These are phyloP conservation scores for Phalaenopsis hybrid DNA, from an alignment of 116 monocot genomes.

Conservation along the genomic window DNA sequence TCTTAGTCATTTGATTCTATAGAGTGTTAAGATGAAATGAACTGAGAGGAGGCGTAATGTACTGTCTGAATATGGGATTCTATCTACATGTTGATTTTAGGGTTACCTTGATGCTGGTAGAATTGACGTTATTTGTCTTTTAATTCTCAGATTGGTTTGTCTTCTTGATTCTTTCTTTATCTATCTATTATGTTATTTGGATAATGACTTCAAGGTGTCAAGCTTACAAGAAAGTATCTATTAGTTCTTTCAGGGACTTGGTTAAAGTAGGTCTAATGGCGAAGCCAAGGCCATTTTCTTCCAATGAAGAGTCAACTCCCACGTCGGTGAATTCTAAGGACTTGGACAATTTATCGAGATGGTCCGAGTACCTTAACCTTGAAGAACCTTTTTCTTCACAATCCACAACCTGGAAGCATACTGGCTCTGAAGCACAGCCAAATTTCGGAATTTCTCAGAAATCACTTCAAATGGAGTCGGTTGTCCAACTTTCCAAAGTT, in stretches of 20 bases:
- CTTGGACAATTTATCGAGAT: conserved; percentile 58
- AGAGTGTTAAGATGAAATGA: background rate
- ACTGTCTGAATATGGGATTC: background rate
- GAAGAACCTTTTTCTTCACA: conserved; percentile 49
- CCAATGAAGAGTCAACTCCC: conserved; percentile 47
- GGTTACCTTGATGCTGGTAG: background rate
- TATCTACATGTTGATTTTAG: background rate
- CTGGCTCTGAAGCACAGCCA: conserved; percentile 28
- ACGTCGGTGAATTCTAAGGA: conserved; percentile 59
- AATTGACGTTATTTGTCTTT: background rate
- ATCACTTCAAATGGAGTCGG: conserved; percentile 69
- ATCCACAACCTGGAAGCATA: conserved; percentile 47
- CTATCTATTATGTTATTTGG: no score
- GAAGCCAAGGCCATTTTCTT: conserved; percentile 34
- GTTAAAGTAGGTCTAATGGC: conserved; percentile 28
- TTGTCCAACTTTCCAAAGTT: conserved; percentile 72
- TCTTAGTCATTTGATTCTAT: background rate
- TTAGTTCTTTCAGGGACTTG: conserved; percentile 3
- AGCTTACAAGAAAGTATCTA: background rate
- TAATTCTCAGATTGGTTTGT: background rate
- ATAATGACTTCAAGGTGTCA: no score
- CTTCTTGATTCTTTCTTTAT: background rate
- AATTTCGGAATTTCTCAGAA: conserved; percentile 38
- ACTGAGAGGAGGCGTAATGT: background rate
- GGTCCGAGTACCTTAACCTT: conserved; percentile 67